These are phyloP conservation scores for Thymus quinquecostatus DNA, from an alignment of 257 asterid species.

Conservation along the genomic window DNA sequence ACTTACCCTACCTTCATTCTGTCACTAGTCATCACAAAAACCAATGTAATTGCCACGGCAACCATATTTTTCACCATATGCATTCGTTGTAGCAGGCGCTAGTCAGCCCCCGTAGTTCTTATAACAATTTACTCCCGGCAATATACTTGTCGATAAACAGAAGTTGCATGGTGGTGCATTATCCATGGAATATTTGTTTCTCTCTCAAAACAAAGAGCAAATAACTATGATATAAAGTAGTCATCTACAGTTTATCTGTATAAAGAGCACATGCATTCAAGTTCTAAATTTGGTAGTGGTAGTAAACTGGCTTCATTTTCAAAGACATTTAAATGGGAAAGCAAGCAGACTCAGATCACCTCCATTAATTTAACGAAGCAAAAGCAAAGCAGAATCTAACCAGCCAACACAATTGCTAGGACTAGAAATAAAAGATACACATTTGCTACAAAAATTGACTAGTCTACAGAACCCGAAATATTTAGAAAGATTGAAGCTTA, in stretches of 20 bases:
- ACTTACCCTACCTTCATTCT: conserved; percentile 27
- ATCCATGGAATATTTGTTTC: conserved; percentile 7
- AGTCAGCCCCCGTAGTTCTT: conserved; percentile 21
- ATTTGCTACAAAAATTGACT: conserved; percentile 14
- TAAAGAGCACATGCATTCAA: conserved; percentile 2
- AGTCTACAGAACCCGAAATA: background rate
- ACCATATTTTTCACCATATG: conserved; percentile 18
- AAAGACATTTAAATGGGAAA: conserved; percentile 14
- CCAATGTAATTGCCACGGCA: background rate
- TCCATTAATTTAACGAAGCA: background rate
- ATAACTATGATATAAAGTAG: background rate
- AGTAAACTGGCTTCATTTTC: background rate
- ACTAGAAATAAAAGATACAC: background rate
- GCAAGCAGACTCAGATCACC: background rate
- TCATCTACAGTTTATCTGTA: background rate
- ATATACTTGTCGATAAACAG: conserved; percentile 20
- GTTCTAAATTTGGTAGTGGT: background rate
- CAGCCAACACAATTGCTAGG: background rate
- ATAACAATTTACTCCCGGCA: conserved; percentile 18
- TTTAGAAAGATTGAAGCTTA: background rate
- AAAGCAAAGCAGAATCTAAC: background rate
- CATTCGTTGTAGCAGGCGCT: conserved; percentile 1
- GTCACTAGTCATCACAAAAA: conserved; percentile 21
- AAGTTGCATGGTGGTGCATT: conserved; percentile 1
- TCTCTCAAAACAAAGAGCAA: conserved; percentile 2